phyloP scores from a whole-genome alignment of 257 asterid species.

The Leptodermis oblonga region DNA sequence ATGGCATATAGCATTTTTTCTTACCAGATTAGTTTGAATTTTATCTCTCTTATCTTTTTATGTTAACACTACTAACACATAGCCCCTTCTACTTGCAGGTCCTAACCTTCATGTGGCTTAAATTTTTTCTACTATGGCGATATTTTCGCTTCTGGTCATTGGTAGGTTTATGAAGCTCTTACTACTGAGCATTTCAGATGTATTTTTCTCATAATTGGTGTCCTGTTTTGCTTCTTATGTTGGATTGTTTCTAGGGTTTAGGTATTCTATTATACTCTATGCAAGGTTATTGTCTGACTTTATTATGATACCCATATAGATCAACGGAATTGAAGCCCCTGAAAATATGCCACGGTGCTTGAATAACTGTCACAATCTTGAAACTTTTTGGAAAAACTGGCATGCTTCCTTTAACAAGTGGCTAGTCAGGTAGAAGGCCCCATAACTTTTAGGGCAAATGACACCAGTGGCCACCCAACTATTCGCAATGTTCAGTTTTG shows the following conservation, averaged over 20 bases:
- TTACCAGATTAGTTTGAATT: neutral
- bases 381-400: conserved; percentile 96
- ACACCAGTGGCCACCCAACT: no score
- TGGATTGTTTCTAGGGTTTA: neutral
- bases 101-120: conserved; percentile 96
- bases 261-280: neutral
- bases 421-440: conserved; percentile 74
- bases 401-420: conserved; percentile 98
- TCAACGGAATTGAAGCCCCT: conserved; percentile 90
- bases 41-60: neutral
- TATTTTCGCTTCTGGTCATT: conserved; percentile 91
- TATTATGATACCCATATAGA: conserved; percentile 38
- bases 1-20: neutral
- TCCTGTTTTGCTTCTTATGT: neutral
- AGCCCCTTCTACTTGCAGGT: conserved; percentile 43
- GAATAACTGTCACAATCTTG: conserved; percentile 90
- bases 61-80: neutral
- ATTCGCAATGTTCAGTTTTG: no score
- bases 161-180: conserved; percentile 43
- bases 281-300: neutral
- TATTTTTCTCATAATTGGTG: neutral
- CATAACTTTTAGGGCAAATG: no score
- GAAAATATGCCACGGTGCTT: conserved; percentile 96
- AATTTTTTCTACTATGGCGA: conserved; percentile 93
- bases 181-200: neutral